phyloP scores from a whole-genome alignment of 495 filamentous ascomycete genomes.

The Neurospora sp. region DNA sequence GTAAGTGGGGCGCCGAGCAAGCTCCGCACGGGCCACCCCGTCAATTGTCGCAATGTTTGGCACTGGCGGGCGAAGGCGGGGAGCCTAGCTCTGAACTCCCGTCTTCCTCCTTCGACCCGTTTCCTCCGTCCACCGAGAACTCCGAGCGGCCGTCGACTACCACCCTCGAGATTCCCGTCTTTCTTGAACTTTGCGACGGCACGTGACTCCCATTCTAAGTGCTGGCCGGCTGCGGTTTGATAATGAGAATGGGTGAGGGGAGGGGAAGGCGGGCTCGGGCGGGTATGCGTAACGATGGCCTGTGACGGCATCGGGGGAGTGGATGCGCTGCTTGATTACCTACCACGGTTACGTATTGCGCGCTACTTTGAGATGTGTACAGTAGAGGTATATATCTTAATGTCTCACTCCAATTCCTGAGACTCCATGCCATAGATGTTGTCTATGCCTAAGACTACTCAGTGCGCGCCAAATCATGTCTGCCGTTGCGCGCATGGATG shows the following conservation, averaged over 20 bases:
- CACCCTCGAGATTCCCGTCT: background rate
- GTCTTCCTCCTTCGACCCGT: background rate
- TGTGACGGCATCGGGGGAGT: background rate
- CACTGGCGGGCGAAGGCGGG: background rate
- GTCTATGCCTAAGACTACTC: background rate
- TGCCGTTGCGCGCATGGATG: background rate
- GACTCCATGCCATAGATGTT: background rate
- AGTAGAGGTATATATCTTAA: background rate
- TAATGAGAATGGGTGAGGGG: background rate
- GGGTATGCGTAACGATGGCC: background rate
- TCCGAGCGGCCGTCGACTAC: background rate
- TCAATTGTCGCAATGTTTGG: background rate
- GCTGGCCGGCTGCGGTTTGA: background rate
- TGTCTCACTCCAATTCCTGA: background rate
- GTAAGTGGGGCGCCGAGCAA: background rate
- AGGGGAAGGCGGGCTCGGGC: background rate
- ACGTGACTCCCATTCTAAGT: background rate
- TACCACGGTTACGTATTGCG: background rate
- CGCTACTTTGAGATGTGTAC: background rate
- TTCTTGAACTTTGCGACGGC: background rate
- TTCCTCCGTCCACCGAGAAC: background rate
- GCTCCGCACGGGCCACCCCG: background rate
- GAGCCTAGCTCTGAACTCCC: background rate
- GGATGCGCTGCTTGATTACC: background rate
- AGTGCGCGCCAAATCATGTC: background rate